Conservation (phyloP, 805 yeast genomes). For the Lachancea meyersii region DNA sequence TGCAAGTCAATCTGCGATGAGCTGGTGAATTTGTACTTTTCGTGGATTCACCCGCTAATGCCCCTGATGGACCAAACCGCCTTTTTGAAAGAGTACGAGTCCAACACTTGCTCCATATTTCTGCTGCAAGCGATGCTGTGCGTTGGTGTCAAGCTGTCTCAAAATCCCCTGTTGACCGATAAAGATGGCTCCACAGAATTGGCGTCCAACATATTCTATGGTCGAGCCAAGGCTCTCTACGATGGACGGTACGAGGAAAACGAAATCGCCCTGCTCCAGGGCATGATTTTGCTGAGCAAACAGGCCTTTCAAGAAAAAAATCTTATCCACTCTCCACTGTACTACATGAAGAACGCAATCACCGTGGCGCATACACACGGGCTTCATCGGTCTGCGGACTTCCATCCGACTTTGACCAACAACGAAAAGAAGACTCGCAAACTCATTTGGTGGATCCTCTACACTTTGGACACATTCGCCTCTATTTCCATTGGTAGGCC, state of each 20-base stretch:
- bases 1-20: conserved; percentile 7
- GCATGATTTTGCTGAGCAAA: conserved; percentile 8
- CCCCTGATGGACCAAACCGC: conserved; percentile 7
- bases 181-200: conserved; percentile 5
- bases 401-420: conserved; percentile 7
- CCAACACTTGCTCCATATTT: conserved; percentile 8
- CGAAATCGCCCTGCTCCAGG: conserved; percentile 6
- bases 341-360: conserved; percentile 7
- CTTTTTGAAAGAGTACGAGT: conserved; percentile 1
- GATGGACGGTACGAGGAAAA: conserved; percentile 9
- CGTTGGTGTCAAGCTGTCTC: conserved; percentile 8
- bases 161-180: conserved; percentile 5
- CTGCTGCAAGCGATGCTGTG: conserved; percentile 7
- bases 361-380: conserved; percentile 8
- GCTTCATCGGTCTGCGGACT: conserved; percentile 7
- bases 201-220: conserved; percentile 8
- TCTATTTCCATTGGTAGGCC: conserved; percentile 9
- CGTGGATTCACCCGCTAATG: conserved; percentile 6
- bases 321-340: conserved; percentile 7
- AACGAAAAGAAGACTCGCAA: conserved; percentile 9
- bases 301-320: conserved; percentile 8
- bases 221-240: conserved; percentile 9
- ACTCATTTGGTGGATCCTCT: conserved; percentile 8
- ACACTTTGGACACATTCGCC: conserved; percentile 5
- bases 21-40: conserved; percentile 5